phyloP scores from a whole-genome alignment of 2,329 filamentous ascomycete species.

The Aspergillus persii region DNA sequence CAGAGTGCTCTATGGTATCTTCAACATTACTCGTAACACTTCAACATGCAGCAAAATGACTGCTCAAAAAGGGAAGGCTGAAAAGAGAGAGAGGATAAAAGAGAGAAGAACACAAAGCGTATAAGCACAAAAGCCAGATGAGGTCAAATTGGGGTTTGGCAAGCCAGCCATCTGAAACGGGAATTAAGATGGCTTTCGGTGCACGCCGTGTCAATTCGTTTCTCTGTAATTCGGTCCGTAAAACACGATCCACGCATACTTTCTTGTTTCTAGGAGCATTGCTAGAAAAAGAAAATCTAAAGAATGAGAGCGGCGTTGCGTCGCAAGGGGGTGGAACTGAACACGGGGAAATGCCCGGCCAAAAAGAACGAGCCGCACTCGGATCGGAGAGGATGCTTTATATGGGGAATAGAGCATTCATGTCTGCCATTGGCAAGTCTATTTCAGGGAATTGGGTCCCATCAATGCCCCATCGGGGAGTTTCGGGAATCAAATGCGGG shows the following conservation, averaged over 20 bases:
- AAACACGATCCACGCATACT: neutral
- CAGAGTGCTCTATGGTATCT: constrained; percentile 14
- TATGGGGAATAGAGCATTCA: neutral
- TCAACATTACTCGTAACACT: constrained; percentile 15
- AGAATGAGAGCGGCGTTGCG: neutral
- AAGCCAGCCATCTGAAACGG: too few relatives aligned
- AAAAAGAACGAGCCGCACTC: neutral
- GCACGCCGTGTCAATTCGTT: neutral
- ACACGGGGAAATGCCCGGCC: neutral
- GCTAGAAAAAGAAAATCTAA: neutral
- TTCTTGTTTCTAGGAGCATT: neutral
- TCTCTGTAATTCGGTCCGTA: neutral
- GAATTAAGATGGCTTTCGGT: neutral
- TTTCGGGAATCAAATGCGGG: neutral
- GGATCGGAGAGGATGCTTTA: neutral
- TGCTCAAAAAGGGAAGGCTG: neutral
- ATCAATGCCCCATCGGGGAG: neutral
- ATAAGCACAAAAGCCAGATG: neutral
- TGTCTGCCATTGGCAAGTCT: neutral
- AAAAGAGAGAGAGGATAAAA: neutral
- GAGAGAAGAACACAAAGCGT: neutral
- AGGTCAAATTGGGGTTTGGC: neutral
- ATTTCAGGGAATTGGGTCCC: neutral
- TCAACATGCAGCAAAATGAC: neutral
- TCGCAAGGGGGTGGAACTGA: neutral